Evolutionary conservation across 106 monocot genomes (phyloP).

Genomic region (Xerophyta viscosa): DNA sequence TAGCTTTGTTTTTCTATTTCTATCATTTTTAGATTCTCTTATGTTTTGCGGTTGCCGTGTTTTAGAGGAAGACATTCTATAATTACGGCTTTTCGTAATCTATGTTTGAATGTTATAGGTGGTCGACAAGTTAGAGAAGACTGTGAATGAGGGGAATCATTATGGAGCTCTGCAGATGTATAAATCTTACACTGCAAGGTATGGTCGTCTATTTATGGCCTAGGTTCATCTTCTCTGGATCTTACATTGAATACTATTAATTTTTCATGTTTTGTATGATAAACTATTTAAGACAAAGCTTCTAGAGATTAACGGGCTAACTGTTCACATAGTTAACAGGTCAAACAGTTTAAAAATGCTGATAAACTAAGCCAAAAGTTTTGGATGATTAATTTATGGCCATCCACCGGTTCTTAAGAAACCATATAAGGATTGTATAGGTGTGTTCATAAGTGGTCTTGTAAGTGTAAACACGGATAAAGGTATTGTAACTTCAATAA

Average conservation of each 20-base stretch:
- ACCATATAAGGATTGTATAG: not conserved
- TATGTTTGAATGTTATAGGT: constrained; percentile 15
- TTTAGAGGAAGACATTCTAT: not conserved
- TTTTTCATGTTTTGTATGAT: not conserved
- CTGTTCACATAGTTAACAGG: too few relatives aligned
- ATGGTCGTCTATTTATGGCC: not conserved
- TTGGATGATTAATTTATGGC: too few relatives aligned
- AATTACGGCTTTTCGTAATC: not conserved
- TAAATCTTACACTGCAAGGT: constrained; percentile 62
- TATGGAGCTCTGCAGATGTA: constrained; percentile 79
- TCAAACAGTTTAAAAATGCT: too few relatives aligned
- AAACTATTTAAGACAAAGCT: not conserved
- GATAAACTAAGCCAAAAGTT: too few relatives aligned
- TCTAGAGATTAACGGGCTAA: not conserved
- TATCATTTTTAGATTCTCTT: not conserved
- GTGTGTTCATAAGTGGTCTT: too few relatives aligned
- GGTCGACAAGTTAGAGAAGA: constrained; percentile 50
- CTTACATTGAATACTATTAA: too few relatives aligned
- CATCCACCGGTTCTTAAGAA: too few relatives aligned
- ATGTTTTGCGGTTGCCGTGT: not conserved
- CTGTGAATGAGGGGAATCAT: constrained; percentile 34
- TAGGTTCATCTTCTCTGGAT: too few relatives aligned
- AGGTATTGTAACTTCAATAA: too few relatives aligned
- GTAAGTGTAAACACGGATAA: too few relatives aligned
- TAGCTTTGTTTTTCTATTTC: too few relatives aligned